A percentile compares a stretch with the other conserved stretches of the same genome.
These are phyloP conservation scores for Phoenix dactylifera DNA, from an alignment of 176 grass and related monocot species.

Conservation along the genomic window DNA sequence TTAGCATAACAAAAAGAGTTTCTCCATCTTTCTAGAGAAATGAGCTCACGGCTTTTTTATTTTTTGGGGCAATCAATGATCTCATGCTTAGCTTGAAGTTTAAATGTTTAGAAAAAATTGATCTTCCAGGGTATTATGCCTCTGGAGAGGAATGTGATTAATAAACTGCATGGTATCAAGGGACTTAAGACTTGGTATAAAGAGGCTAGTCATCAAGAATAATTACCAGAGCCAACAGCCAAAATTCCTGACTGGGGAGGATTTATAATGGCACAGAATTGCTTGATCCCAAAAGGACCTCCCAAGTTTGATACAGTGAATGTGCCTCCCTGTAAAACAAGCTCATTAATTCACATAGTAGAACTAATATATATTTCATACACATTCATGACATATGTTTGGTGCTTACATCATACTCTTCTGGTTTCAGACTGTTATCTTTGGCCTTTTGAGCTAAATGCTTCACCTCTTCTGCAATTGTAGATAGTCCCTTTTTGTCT, in stretches of 20 bases:
- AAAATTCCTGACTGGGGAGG: constrained; percentile 91
- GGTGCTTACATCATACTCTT: constrained; percentile 68
- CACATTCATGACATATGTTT: constrained; percentile 1
- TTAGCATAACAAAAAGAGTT: too few relatives aligned
- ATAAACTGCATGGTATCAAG: too few relatives aligned
- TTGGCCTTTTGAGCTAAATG: constrained; percentile 74
- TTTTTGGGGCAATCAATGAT: too few relatives aligned
- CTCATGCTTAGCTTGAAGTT: too few relatives aligned
- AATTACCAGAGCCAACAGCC: constrained; percentile 84
- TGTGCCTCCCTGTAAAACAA: constrained; percentile 70
- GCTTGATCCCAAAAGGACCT: constrained; percentile 90
- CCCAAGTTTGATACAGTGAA: constrained; percentile 90
- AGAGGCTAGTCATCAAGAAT: neutral
- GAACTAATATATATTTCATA: neutral
- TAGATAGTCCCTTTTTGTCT: constrained; percentile 88
- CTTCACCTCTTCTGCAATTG: constrained; percentile 88
- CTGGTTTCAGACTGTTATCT: constrained; percentile 81
- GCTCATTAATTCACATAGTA: neutral
- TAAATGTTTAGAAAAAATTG: too few relatives aligned
- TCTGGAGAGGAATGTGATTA: too few relatives aligned
- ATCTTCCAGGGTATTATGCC: too few relatives aligned
- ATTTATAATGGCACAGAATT: constrained; percentile 95
- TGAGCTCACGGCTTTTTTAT: too few relatives aligned
- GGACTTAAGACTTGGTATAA: too few relatives aligned
- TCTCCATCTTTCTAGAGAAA: too few relatives aligned